Conservation (phyloP, 2,329 filamentous ascomycete species). For the Tolypocladium capitatum region DNA sequence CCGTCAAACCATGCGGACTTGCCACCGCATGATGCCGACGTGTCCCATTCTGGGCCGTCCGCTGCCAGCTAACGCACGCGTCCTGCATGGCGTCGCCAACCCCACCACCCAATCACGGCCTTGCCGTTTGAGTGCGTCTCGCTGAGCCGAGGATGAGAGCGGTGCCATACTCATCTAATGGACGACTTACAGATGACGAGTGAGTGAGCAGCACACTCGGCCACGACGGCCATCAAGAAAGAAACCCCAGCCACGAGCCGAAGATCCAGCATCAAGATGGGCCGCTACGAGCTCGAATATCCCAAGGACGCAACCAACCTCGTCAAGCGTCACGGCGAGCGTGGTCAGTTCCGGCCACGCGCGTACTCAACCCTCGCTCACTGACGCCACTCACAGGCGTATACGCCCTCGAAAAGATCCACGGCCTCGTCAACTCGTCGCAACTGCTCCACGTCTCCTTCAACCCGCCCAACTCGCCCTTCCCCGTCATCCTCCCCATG, state of each 20-base stretch:
- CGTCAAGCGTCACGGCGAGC: constrained; percentile 51
- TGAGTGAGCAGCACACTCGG: background rate
- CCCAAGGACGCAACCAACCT: constrained; percentile 51
- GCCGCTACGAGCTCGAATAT: constrained; percentile 37
- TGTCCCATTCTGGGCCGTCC: background rate
- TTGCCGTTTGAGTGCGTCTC: background rate
- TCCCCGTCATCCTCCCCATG: constrained; percentile 72
- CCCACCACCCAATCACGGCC: background rate
- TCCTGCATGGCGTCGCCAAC: background rate
- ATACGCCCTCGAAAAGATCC: constrained; percentile 62
- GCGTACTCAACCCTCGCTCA: background rate
- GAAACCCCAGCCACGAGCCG: background rate
- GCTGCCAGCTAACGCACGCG: background rate
- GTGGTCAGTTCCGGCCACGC: constrained; percentile 32
- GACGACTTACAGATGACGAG: background rate
- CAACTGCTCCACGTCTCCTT: constrained; percentile 73
- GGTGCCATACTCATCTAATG: background rate
- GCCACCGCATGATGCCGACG: background rate
- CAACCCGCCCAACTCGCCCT: constrained; percentile 47
- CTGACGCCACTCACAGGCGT: constrained; percentile 32
- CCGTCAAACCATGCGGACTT: background rate
- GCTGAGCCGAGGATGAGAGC: background rate
- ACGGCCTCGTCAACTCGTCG: constrained; percentile 61
- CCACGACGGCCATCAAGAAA: background rate
- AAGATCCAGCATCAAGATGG: constrained; percentile 12